Evolutionary conservation across 495 filamentous ascomycete genomes (phyloP).

Genomic region (Thermothielavioides terrestris): DNA sequence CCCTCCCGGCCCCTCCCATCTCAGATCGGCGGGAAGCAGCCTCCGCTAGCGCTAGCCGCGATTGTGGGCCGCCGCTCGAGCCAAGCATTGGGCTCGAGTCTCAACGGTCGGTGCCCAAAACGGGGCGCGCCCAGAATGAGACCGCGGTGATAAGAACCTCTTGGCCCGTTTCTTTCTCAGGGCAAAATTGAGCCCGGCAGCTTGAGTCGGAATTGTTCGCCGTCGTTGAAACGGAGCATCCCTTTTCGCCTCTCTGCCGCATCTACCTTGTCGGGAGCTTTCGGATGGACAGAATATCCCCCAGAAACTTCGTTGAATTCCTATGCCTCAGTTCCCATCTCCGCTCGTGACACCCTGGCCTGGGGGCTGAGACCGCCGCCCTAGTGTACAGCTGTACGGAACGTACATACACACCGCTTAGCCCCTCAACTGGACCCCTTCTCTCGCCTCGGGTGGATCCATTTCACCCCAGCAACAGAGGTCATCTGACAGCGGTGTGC

Average conservation of each 20-base stretch:
- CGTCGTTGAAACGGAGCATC: background rate
- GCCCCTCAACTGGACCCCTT: background rate
- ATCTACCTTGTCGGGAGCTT: too few species aligned
- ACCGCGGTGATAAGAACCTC: slow-evolving; percentile 1
- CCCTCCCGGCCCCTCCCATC: slow-evolving; percentile 5
- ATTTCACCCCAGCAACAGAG: background rate
- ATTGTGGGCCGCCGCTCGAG: slow-evolving; percentile 15
- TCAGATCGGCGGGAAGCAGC: too few species aligned
- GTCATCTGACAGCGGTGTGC: background rate
- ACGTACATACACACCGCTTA: background rate
- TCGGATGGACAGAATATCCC: too few species aligned
- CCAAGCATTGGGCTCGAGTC: slow-evolving; percentile 19
- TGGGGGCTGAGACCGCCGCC: too few species aligned
- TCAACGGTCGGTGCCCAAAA: slow-evolving; percentile 12
- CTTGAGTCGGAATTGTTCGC: slow-evolving; percentile 10
- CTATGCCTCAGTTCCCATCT: too few species aligned
- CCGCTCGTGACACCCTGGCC: too few species aligned
- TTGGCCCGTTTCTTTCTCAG: slow-evolving; percentile 5
- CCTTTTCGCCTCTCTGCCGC: slow-evolving; percentile 9
- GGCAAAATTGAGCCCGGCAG: too few species aligned
- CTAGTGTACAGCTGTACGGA: too few species aligned
- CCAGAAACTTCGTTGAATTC: too few species aligned
- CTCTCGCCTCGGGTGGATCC: background rate
- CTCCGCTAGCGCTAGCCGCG: too few species aligned
- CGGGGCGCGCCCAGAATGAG: background rate